Evolutionary conservation across 1,284 basidiomycete species (phyloP).

Genomic region (Cryptococcus depauperatus): DNA sequence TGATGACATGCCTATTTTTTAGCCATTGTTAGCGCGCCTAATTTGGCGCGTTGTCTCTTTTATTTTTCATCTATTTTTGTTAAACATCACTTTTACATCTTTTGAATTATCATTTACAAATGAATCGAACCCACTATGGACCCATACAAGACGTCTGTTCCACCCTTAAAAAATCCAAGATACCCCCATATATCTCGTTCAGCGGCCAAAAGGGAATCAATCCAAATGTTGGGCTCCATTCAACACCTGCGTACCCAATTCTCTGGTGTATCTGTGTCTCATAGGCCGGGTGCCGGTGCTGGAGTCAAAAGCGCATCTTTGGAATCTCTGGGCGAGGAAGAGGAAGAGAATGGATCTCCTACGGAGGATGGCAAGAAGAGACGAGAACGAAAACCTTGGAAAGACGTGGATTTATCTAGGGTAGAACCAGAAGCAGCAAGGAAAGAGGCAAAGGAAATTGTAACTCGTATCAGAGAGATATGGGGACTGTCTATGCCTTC

Average conservation of each 20-base stretch:
- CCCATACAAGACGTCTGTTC: conserved; percentile 1
- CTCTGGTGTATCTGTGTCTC: conserved; percentile 24
- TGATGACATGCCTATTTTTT: no score
- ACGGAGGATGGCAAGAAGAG: conserved; percentile 3
- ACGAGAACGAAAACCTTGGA: conserved; percentile 29
- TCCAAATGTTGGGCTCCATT: conserved; percentile 42
- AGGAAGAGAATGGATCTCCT: conserved; percentile 20
- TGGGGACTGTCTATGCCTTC: conserved; percentile 18
- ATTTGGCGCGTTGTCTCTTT: no score
- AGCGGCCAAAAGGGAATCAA: conserved; percentile 41
- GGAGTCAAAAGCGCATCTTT: conserved; percentile 19
- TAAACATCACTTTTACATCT: no score
- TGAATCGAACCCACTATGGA: background rate
- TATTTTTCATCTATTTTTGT: background rate
- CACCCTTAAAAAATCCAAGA: conserved; percentile 21
- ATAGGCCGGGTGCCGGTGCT: conserved; percentile 32
- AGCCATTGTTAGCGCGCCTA: no score
- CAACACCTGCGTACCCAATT: conserved; percentile 42
- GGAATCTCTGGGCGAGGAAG: conserved; percentile 21
- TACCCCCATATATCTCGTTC: conserved; percentile 37
- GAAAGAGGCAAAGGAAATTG: conserved; percentile 22
- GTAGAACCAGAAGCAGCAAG: conserved; percentile 25
- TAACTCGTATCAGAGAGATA: conserved; percentile 12
- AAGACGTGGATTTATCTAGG: conserved; percentile 31
- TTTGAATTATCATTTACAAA: no score